A percentile compares a stretch with the other conserved stretches of the same genome.
These are phyloP conservation scores for Kodamaea neixiangensis DNA, from an alignment of 805 yeast species.

Conservation along the genomic window DNA sequence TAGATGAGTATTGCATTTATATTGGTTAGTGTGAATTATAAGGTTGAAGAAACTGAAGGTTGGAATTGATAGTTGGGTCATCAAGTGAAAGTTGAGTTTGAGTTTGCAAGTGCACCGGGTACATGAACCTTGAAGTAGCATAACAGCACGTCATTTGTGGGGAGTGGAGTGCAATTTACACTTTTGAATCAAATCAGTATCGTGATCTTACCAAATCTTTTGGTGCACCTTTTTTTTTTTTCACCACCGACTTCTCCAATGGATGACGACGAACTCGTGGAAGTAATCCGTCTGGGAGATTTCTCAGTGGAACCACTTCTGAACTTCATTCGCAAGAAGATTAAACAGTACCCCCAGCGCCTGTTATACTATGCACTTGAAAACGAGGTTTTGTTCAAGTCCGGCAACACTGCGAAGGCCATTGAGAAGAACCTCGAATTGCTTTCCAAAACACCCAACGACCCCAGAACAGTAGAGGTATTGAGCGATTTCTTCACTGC, in stretches of 20 bases:
- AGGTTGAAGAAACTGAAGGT: too few relatives aligned
- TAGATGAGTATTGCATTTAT: too few relatives aligned
- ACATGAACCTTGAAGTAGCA: too few relatives aligned
- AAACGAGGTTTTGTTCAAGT: slow-evolving; percentile 33
- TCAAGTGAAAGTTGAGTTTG: too few relatives aligned
- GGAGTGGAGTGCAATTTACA: too few relatives aligned
- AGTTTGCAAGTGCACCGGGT: too few relatives aligned
- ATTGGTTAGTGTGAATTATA: too few relatives aligned
- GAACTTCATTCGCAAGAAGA: slow-evolving; percentile 31
- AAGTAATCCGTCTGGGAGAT: slow-evolving; percentile 54
- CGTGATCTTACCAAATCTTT: too few relatives aligned
- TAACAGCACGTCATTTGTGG: too few relatives aligned
- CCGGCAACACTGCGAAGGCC: slow-evolving; percentile 37
- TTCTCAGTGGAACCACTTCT: slow-evolving; percentile 53
- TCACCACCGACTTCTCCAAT: slow-evolving; percentile 5
- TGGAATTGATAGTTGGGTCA: too few relatives aligned
- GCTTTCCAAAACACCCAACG: slow-evolving; percentile 49
- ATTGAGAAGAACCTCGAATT: slow-evolving; percentile 29
- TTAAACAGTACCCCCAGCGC: slow-evolving; percentile 57
- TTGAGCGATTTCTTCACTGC: slow-evolving; percentile 47
- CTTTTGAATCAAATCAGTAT: too few relatives aligned
- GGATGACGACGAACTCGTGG: slow-evolving; percentile 32
- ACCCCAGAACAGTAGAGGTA: slow-evolving; percentile 51
- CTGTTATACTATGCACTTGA: slow-evolving; percentile 51
- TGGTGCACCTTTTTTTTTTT: background rate